Conservation (phyloP, 2,329 filamentous ascomycete species). For the Sclerotinia borealis region DNA sequence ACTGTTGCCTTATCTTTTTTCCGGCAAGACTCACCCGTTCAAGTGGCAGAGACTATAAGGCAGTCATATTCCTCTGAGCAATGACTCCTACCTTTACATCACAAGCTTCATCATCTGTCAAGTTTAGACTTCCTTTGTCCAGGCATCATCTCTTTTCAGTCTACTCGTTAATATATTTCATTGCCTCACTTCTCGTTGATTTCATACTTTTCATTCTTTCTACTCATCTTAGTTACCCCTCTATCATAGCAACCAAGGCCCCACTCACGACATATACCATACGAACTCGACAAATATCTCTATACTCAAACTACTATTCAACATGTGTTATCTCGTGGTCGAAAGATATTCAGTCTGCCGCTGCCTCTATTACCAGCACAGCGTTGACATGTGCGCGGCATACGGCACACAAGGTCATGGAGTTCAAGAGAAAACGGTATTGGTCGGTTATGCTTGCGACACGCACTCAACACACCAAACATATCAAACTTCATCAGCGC, state of each 20-base stretch:
- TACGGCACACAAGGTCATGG: constrained; percentile 56
- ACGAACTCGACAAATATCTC: background rate
- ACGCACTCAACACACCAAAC: constrained; percentile 35
- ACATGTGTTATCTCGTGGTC: constrained; percentile 65
- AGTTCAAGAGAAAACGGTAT: constrained; percentile 60
- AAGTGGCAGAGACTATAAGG: constrained; percentile 28
- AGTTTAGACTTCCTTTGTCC: constrained; percentile 29
- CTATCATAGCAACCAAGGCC: background rate
- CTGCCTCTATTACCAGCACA: constrained; percentile 63
- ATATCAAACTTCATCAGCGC: constrained; percentile 16
- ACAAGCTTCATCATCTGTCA: constrained; percentile 23
- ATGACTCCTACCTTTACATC: constrained; percentile 31
- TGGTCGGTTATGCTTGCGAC: constrained; percentile 63
- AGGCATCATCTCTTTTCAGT: constrained; percentile 27
- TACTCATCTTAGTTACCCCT: constrained; percentile 5
- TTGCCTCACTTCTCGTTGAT: constrained; percentile 19
- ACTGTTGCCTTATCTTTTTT: constrained; percentile 27
- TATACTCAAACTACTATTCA: constrained; percentile 21
- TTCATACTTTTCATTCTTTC: constrained; percentile 12
- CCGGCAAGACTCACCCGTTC: constrained; percentile 18
- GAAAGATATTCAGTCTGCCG: constrained; percentile 65
- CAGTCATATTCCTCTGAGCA: constrained; percentile 27
- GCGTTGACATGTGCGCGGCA: constrained; percentile 59
- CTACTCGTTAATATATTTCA: constrained; percentile 31
- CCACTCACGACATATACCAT: background rate